Percentiles rank a stretch among this genome's conserved stretches.
Evolutionary conservation across 2,329 filamentous ascomycete species (phyloP).

Genomic region (Simplicillium aogashimaense): DNA sequence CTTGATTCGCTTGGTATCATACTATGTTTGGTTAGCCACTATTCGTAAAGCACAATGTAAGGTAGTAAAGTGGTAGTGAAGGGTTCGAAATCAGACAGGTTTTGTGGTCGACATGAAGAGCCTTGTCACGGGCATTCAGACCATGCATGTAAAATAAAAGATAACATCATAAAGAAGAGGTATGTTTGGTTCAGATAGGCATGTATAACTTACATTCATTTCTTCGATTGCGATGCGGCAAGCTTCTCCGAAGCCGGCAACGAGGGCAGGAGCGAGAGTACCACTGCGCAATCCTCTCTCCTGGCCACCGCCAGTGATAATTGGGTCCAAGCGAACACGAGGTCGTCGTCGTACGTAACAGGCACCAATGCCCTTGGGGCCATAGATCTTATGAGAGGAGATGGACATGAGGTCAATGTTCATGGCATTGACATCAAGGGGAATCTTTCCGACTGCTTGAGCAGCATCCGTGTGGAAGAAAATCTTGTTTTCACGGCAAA

Average conservation of each 20-base stretch:
- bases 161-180: conserved; percentile 52
- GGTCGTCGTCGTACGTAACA: conserved; percentile 92
- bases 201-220: conserved; percentile 61
- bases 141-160: conserved; percentile 74
- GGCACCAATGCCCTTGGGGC: conserved; percentile 91
- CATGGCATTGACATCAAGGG: conserved; percentile 93
- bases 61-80: conserved; percentile 3
- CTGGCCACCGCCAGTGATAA: conserved; percentile 94
- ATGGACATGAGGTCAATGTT: conserved; percentile 99
- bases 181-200: conserved; percentile 8
- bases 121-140: conserved; percentile 64
- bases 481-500: conserved; percentile 84
- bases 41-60: conserved; percentile 4
- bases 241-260: conserved; percentile 91
- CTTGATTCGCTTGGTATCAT: conserved; percentile 80
- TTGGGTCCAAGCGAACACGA: conserved; percentile 85
- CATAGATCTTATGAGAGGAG: conserved; percentile 97
- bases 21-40: conserved; percentile 45
- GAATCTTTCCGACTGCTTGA: conserved; percentile 97
- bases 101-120: conserved; percentile 52
- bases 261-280: conserved; percentile 79
- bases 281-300: conserved; percentile 92
- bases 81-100: conserved; percentile 46
- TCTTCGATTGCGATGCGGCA: conserved; percentile 87
- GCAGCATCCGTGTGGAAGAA: conserved; percentile 98